phyloP scores from a whole-genome alignment of 306 rosid genomes.

The Astragalus glycyphyllos region DNA sequence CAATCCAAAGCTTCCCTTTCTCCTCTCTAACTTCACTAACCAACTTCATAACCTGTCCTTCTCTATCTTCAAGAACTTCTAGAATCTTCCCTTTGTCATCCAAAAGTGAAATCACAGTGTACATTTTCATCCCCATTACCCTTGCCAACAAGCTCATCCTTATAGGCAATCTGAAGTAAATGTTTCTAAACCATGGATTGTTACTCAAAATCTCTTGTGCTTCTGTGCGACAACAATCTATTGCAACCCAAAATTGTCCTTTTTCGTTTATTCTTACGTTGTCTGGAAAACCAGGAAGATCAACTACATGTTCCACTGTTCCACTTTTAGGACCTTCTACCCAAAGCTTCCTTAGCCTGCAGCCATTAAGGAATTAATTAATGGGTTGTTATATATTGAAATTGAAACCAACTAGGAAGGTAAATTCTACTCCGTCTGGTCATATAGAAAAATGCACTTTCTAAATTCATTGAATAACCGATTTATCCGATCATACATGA shows the following conservation, averaged over 20 bases:
- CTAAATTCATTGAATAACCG: not conserved
- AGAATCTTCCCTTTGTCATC: constrained; percentile 68
- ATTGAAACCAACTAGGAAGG: not conserved
- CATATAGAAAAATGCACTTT: no score
- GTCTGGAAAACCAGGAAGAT: constrained; percentile 93
- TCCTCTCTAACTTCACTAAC: constrained; percentile 88
- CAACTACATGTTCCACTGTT: constrained; percentile 56
- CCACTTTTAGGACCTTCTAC: constrained; percentile 64
- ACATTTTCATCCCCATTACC: constrained; percentile 86
- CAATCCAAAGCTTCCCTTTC: constrained; percentile 88
- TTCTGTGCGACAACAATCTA: constrained; percentile 85
- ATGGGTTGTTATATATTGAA: no score
- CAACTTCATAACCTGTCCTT: constrained; percentile 77
- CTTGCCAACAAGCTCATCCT: constrained; percentile 71
- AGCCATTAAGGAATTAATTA: no score
- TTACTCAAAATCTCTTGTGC: constrained; percentile 70
- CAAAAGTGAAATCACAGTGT: constrained; percentile 69
- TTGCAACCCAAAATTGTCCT: constrained; percentile 89
- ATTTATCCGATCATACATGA: no score
- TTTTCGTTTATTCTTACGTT: constrained; percentile 78
- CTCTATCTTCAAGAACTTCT: constrained; percentile 80
- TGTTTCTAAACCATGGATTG: constrained; percentile 80
- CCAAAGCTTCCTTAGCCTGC: constrained; percentile 77
- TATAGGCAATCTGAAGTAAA: constrained; percentile 79
- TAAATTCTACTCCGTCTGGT: no score